Evolutionary conservation across 148 eudicot species (phyloP).

Genomic region (Rhododendron henanense): DNA sequence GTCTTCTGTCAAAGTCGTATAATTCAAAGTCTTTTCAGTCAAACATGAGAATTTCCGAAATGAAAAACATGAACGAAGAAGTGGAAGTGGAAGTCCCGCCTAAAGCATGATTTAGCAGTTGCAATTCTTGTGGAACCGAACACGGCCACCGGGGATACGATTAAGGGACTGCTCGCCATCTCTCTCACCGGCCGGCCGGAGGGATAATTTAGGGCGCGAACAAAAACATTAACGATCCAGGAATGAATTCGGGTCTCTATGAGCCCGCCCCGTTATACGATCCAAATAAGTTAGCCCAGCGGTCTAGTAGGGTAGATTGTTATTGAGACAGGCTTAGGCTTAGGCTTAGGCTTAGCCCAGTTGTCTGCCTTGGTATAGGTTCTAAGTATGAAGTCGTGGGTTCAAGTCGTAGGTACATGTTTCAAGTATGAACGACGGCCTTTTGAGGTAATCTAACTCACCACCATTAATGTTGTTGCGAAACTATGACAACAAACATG

Average conservation of each 20-base stretch:
- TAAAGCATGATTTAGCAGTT: constrained; percentile 7
- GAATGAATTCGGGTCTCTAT: background rate
- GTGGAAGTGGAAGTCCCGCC: background rate
- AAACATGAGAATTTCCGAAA: background rate
- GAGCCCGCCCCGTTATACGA: background rate
- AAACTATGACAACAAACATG: too few relatives aligned
- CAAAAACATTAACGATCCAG: background rate
- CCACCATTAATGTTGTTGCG: too few relatives aligned
- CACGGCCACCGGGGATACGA: background rate
- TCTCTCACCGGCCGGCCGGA: background rate
- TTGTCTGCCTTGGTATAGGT: too few relatives aligned
- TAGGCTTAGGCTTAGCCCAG: too few relatives aligned
- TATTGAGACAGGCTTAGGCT: too few relatives aligned
- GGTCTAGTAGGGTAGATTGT: too few relatives aligned
- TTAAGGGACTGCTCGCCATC: constrained; percentile 7
- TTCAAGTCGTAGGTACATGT: too few relatives aligned
- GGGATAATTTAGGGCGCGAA: background rate
- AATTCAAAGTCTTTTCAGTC: background rate
- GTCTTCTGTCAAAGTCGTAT: background rate
- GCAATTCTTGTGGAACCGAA: background rate
- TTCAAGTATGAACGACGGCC: too few relatives aligned
- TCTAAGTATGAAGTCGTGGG: too few relatives aligned
- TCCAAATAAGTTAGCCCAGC: background rate
- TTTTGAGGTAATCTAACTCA: too few relatives aligned
- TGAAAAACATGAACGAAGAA: background rate